Conservation (phyloP, 73 alveolate genomes). For the Paramecium biaurelia region DNA sequence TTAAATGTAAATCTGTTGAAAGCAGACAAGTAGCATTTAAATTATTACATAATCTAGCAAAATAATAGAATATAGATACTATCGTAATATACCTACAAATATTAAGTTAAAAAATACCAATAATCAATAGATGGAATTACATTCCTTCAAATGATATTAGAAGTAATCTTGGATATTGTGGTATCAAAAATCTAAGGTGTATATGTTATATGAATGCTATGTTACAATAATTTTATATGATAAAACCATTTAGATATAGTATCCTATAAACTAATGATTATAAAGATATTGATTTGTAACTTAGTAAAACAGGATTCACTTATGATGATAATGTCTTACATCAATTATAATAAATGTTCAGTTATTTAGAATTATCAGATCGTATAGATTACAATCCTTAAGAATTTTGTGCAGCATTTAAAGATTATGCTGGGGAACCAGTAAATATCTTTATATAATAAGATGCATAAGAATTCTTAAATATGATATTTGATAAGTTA, state of each 20-base stretch:
- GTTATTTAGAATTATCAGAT: conserved; percentile 90
- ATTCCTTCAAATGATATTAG: conserved; percentile 79
- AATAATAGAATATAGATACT: neutral
- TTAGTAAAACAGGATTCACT: conserved; percentile 62
- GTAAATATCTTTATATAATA: conserved; percentile 90
- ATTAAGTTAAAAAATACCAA: conserved; percentile 63
- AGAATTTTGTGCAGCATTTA: conserved; percentile 90
- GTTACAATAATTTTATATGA: conserved; percentile 95
- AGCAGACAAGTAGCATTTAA: conserved; percentile 67
- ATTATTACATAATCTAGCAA: neutral
- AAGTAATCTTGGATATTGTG: conserved; percentile 69
- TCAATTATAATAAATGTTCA: conserved; percentile 91
- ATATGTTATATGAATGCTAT: conserved; percentile 97
- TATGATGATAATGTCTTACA: conserved; percentile 95
- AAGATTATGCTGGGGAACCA: conserved; percentile 97
- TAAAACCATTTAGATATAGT: conserved; percentile 91
- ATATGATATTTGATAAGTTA: conserved; percentile 92
- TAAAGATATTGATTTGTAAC: conserved; percentile 60
- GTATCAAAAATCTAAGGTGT: conserved; percentile 89
- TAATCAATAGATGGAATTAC: conserved; percentile 78
- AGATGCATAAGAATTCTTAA: conserved; percentile 97
- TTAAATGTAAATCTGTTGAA: conserved; percentile 62
- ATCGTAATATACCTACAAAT: neutral
- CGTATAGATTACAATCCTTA: conserved; percentile 92
- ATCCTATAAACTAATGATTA: conserved; percentile 85